Conservation (phyloP, 139 green algal species). For the Diplosphaera chodatii region DNA sequence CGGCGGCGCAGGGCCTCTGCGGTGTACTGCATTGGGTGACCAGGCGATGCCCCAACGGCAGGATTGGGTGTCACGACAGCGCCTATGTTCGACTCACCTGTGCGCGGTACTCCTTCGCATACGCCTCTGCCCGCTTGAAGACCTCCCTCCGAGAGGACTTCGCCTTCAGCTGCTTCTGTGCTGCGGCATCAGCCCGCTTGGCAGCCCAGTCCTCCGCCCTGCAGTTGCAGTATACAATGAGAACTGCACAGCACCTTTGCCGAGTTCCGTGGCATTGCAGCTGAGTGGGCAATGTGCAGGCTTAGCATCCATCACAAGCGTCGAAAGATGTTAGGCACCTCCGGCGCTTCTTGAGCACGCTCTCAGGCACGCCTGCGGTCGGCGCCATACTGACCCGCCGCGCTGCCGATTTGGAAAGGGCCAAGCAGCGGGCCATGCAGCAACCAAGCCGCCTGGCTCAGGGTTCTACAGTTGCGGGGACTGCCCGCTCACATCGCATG, state of each 20-base stretch:
- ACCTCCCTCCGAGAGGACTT: constrained; percentile 65
- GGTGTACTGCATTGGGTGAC: too few species aligned
- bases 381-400: neutral
- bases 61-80: neutral
- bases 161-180: constrained; percentile 61
- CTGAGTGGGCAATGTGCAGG: too few species aligned
- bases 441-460: neutral
- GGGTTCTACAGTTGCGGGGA: neutral
- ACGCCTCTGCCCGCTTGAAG: constrained; percentile 96
- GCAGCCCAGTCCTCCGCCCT: constrained; percentile 81
- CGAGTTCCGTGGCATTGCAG: too few species aligned
- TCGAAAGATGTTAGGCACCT: neutral
- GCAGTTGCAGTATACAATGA: neutral
- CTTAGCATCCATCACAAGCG: too few species aligned
- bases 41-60: too few species aligned
- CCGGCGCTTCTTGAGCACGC: constrained; percentile 85
- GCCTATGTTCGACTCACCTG: constrained; percentile 51
- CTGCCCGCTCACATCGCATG: neutral
- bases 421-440: neutral
- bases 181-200: constrained; percentile 56
- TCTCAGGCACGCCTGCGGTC: constrained; percentile 29
- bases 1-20: too few species aligned
- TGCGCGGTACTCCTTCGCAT: constrained; percentile 95
- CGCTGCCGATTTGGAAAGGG: neutral
- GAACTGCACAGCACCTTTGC: too few species aligned